Base-by-base conservation (phyloP, 805 yeast genomes). In the Wickerhamomyces pijperi region DNA sequence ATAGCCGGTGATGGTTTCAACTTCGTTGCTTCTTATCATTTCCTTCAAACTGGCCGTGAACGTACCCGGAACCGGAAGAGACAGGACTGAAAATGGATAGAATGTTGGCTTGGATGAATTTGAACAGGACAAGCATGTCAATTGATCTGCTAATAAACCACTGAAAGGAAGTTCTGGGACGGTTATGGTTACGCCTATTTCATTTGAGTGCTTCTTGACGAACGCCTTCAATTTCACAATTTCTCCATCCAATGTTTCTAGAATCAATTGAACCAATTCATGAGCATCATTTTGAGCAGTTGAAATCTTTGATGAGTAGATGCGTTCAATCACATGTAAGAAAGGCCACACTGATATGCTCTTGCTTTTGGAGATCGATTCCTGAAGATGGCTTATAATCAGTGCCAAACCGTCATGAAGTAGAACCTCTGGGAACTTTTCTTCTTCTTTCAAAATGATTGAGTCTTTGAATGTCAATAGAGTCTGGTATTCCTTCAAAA, bases 211-310 rank as follows among this genome's bases (percentile, higher is more conserved):
- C 12, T 37, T 39, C 28, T 49, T 49, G 11, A 47, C 47, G 37
- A 62, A 63, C 36, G 60, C 63, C 28, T 55, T 58, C 36, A 78
- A 42, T 34, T 59, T 60, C 9, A 63, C 49, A 46, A 72, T 67
- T 53, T 90, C 97, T 39, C 68, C 69, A 37, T 81, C 77, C 37
- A 92, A 63, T 0, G 90, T 78, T 50, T 88, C 95, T 18, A 90
- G 61, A 17, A 88, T 68, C 38, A 85, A 60, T 54, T 86, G 95
- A 23, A 90, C 72, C 46, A 92, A 67, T 53, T 90, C 98, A 50
- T 92, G 97, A 0, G 97, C 96, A 61, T 90, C 98, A 53, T 90
- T 95, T 57, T 92, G 98, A 35, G 74, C 74, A 28, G 82, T 64
- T 2, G 94, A 78, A 20, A 92, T 78, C 46, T 74, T 76, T 3